Evolutionary conservation across 2,329 filamentous ascomycete species (phyloP).

Genomic region (Parascedosporium putredinis): DNA sequence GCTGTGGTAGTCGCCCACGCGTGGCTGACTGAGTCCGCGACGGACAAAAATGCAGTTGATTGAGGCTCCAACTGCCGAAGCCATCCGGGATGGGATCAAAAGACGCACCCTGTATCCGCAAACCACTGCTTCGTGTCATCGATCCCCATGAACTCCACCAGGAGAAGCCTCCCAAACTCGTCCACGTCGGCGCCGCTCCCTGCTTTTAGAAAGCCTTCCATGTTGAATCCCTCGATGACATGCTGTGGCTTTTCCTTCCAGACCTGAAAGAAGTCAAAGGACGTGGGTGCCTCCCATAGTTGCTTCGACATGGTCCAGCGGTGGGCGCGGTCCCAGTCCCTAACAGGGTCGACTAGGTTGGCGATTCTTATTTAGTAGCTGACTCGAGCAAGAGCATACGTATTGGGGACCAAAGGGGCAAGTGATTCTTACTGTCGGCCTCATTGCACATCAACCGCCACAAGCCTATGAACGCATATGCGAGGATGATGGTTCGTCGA

Average conservation of each 20-base stretch:
- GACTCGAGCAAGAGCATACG: no score
- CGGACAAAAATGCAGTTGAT: no score
- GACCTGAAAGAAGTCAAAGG: constrained; percentile 4
- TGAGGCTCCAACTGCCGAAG: no score
- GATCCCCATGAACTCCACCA: not conserved
- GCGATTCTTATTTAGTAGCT: no score
- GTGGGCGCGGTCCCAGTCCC: not conserved
- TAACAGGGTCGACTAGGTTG: not conserved
- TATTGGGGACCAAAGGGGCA: not conserved
- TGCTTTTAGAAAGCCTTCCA: not conserved
- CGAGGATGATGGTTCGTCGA: constrained; percentile 4
- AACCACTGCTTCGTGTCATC: not conserved
- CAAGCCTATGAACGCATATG: not conserved
- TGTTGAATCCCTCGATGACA: not conserved
- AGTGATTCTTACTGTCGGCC: not conserved
- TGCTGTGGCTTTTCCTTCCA: constrained; percentile 5
- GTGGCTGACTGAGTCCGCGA: no score
- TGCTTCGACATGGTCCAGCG: constrained; percentile 7
- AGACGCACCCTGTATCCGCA: not conserved
- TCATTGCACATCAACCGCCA: not conserved
- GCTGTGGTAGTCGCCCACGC: no score
- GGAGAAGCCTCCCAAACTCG: constrained; percentile 4
- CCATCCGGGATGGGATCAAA: no score
- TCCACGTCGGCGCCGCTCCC: constrained; percentile 1
- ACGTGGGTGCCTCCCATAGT: constrained; percentile 8